Evolutionary conservation across 352 stramenopile genomes (phyloP).

Genomic region (Phytophthora melonis): DNA sequence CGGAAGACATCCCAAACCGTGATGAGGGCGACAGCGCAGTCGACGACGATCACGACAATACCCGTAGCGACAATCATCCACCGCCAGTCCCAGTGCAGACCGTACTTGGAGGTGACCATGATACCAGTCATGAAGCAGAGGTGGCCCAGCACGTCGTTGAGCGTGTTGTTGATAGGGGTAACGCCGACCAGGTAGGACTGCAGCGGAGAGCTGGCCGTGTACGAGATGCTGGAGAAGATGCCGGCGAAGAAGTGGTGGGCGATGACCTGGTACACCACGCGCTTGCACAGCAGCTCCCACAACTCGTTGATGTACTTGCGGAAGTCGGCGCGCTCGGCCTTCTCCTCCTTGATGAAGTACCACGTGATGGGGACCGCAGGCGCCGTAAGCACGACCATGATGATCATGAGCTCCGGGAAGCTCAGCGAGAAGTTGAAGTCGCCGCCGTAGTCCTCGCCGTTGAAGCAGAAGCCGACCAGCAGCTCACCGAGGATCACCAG

Average conservation of each 20-base stretch:
- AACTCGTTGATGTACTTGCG: constrained; percentile 48
- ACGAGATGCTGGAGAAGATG: constrained; percentile 54
- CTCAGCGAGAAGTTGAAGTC: constrained; percentile 54
- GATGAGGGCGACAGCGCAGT: constrained; percentile 44
- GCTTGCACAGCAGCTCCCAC: constrained; percentile 54
- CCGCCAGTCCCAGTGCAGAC: constrained; percentile 61
- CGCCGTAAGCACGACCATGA: constrained; percentile 41
- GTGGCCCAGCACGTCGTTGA: constrained; percentile 47
- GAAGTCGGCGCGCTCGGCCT: constrained; percentile 39
- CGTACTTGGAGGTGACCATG: constrained; percentile 48
- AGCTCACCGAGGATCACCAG: constrained; percentile 56
- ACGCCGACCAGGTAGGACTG: constrained; percentile 49
- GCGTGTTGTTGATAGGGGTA: constrained; percentile 51
- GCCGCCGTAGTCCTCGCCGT: constrained; percentile 60
- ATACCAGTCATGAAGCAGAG: constrained; percentile 47
- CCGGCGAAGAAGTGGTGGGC: constrained; percentile 55
- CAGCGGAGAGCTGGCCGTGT: constrained; percentile 43
- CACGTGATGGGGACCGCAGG: constrained; percentile 45
- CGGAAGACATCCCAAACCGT: constrained; percentile 57
- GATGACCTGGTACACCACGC: constrained; percentile 63
- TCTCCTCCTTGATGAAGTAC: constrained; percentile 55
- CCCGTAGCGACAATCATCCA: constrained; percentile 43
- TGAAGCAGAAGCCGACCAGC: constrained; percentile 62
- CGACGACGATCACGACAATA: constrained; percentile 43
- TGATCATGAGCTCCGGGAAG: constrained; percentile 56